Base-by-base conservation (phyloP, 768 basidiomycete species). In the Auriscalpium microsporum region DNA sequence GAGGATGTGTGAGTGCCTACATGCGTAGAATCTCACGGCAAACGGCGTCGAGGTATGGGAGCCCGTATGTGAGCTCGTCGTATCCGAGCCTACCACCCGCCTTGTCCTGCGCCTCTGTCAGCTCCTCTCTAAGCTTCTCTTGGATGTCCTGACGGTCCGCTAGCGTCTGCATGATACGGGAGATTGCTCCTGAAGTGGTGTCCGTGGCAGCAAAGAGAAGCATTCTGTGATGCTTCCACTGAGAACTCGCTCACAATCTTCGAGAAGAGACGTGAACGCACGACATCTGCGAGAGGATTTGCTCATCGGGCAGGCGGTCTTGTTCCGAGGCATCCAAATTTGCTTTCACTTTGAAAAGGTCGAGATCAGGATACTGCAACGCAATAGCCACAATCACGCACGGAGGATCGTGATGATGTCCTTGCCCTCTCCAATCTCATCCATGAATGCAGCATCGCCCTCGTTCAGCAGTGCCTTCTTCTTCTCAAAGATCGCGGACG, bases 1-100 rank as follows among this genome's bases (percentile, higher is more conserved):
- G 28, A 1, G 28, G 28, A 28, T 28, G 28, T 28, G 28, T 28
- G 40, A 42, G 8, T 14, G 50, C 64, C 53, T 40, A 68, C 64
- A 69, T 19, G 16, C 66, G 54, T 10, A 67, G 52, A 0, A 64
- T 67, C 34, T 58, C 54, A 49, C 56, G 56, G 54, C 61, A 63
- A 1, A 69, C 58, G 3, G 67, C 67, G 47, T 69, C 67, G n/a
- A 69, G 60, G 38, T 57, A 64, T 3, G 66, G 65, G 21, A 69
- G 55, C 1, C 51, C 51, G 40, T 42, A 42, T 9, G 62, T 51
- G 4, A 69, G 57, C 8, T 57, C 45, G 45, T 69, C 67, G 55
- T 67, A 67, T 8, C 56, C 48, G n/a, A 65, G 49, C 16, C 57
- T 58, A 17, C 14, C 28, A 16, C 52, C 59, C 7, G 59, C 55